Evolutionary conservation across 164 flowering plant species (phyloP).

Genomic region (Piper betle): DNA sequence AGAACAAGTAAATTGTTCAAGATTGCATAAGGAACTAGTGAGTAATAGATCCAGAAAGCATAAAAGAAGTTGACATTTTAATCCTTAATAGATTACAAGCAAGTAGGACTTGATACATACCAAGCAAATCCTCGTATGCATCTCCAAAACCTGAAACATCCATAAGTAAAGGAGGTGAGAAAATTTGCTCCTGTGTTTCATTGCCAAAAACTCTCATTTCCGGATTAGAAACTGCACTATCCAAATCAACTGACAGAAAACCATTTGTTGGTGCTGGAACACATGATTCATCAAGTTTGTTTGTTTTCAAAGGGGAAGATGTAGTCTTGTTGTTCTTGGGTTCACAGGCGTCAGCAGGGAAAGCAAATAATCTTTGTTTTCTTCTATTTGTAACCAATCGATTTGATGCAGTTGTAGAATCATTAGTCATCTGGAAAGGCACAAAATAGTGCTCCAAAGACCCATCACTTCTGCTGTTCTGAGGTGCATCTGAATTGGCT

Average conservation of each 20-base stretch:
- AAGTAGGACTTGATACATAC: conserved; percentile 30
- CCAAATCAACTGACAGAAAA: conserved; percentile 43
- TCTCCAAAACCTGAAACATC: conserved; percentile 62
- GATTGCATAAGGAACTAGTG: background rate
- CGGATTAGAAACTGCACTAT: conserved; percentile 29
- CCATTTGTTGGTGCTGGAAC: conserved; percentile 35
- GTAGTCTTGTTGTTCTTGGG: background rate
- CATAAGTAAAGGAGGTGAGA: conserved; percentile 88
- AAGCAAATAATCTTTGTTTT: conserved; percentile 28
- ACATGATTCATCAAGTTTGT: conserved; percentile 29
- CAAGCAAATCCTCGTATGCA: conserved; percentile 86
- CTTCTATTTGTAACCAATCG: conserved; percentile 28
- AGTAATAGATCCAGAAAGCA: background rate
- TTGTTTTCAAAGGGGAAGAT: conserved; percentile 12
- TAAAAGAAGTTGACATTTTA: too few relatives aligned
- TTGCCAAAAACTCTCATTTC: conserved; percentile 37
- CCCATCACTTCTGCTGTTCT: conserved; percentile 55
- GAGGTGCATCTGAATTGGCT: conserved; percentile 39
- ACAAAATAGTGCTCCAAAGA: conserved; percentile 70
- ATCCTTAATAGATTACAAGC: background rate
- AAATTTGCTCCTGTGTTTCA: conserved; percentile 58
- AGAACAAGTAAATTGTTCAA: background rate
- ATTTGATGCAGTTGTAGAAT: conserved; percentile 31
- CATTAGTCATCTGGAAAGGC: conserved; percentile 51
- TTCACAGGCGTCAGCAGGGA: conserved; percentile 30